Evolutionary conservation across 805 yeast genomes (phyloP).

Genomic region (Kodamaea hsintzibuensis): DNA sequence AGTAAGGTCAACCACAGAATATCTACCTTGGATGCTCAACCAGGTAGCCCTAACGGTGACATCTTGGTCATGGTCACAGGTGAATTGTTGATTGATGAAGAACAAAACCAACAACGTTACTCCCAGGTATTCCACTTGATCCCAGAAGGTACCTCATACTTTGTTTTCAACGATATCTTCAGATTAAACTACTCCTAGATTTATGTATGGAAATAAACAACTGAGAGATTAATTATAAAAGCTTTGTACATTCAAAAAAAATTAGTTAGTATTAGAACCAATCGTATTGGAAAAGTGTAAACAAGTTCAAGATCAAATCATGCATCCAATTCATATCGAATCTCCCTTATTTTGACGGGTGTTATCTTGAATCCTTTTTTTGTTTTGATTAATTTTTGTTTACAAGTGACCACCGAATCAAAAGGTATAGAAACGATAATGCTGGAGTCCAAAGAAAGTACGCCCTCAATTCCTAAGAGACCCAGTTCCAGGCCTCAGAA

Average conservation of each 20-base stretch:
- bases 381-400: slow-evolving; percentile 2
- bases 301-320: background rate
- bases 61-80: slow-evolving; percentile 98
- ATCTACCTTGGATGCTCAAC: slow-evolving; percentile 96
- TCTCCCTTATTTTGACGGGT: background rate
- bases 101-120: slow-evolving; percentile 92
- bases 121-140: slow-evolving; percentile 97
- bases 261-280: background rate
- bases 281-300: background rate
- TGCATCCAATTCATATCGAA: background rate
- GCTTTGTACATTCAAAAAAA: no score
- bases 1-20: slow-evolving; percentile 91
- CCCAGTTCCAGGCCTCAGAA: slow-evolving; percentile 16
- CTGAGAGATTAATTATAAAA: background rate
- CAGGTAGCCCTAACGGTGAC: slow-evolving; percentile 89
- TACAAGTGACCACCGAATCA: slow-evolving; percentile 1
- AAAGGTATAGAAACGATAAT: background rate
- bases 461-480: slow-evolving; percentile 33
- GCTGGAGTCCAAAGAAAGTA: slow-evolving; percentile 24
- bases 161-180: slow-evolving; percentile 94
- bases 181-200: slow-evolving; percentile 69
- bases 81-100: slow-evolving; percentile 88
- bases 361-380: background rate
- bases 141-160: slow-evolving; percentile 89
- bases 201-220: background rate